Conservation (phyloP, 768 basidiomycete genomes). For the Cystofilobasidium ferigula region DNA sequence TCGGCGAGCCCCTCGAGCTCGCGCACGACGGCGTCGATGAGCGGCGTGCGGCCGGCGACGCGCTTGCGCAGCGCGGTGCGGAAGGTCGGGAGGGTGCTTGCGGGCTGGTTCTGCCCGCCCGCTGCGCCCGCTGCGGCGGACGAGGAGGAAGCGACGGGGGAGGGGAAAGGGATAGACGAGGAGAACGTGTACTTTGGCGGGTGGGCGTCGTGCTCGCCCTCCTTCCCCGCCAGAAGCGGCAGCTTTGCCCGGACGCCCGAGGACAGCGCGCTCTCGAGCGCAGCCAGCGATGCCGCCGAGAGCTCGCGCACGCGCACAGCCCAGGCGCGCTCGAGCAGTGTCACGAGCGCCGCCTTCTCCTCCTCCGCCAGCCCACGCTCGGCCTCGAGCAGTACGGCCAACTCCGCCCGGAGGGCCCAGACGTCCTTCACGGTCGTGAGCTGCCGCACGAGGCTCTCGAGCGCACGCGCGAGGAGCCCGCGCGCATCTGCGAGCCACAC, state of each 20-base stretch:
- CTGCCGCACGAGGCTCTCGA: constrained; percentile 46
- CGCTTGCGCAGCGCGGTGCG: constrained; percentile 18
- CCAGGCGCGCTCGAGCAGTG: constrained; percentile 49
- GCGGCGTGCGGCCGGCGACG: constrained; percentile 14
- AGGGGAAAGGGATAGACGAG: constrained; percentile 17
- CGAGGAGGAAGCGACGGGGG: not conserved
- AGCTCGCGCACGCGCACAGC: constrained; percentile 49
- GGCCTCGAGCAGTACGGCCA: constrained; percentile 46
- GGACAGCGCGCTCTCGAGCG: constrained; percentile 43
- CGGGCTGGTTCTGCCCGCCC: too few species aligned
- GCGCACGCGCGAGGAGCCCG: constrained; percentile 1
- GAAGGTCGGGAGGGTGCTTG: constrained; percentile 16
- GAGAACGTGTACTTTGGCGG: constrained; percentile 15
- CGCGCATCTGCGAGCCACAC: constrained; percentile 57
- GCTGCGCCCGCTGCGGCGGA: too few species aligned
- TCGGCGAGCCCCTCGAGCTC: constrained; percentile 14
- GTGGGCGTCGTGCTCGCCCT: constrained; percentile 18
- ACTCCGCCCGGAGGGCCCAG: constrained; percentile 52
- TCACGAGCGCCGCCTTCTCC: constrained; percentile 45
- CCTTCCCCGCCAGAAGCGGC: not conserved
- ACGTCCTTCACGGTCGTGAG: constrained; percentile 61
- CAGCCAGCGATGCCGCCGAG: constrained; percentile 48
- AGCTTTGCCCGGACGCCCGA: constrained; percentile 22
- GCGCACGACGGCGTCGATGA: constrained; percentile 15
- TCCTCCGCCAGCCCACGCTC: constrained; percentile 37